Percentiles rank a stretch among this genome's conserved stretches.
These are phyloP conservation scores for Skeletonema marinoi DNA, from an alignment of 108 stramenopile species.

Conservation along the genomic window DNA sequence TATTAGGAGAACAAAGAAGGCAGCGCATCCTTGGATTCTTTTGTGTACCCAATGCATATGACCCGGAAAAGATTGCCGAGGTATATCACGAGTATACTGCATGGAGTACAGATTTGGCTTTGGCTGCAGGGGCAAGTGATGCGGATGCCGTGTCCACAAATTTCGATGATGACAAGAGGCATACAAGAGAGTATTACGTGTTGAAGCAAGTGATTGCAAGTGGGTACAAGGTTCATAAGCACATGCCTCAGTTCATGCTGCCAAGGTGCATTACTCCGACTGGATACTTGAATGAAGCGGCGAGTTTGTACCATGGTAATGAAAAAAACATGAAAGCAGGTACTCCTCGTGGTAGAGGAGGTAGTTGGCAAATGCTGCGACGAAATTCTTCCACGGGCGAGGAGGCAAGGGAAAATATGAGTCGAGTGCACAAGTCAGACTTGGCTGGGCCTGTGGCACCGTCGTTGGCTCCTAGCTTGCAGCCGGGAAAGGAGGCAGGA, in stretches of 20 bases:
- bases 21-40: conserved; percentile 53
- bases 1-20: conserved; percentile 71
- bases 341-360: neutral
- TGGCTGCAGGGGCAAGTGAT: conserved; percentile 81
- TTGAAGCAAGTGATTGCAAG: conserved; percentile 64
- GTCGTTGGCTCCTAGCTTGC: conserved; percentile 21
- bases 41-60: conserved; percentile 39
- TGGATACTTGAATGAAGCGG: conserved; percentile 43
- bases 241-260: conserved; percentile 55
- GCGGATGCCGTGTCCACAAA: conserved; percentile 74
- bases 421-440: conserved; percentile 18
- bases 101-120: conserved; percentile 80
- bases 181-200: conserved; percentile 78
- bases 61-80: conserved; percentile 74
- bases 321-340: neutral
- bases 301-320: conserved; percentile 13
- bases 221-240: conserved; percentile 46
- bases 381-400: conserved; percentile 13
- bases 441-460: conserved; percentile 40
- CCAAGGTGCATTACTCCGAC: conserved; percentile 45
- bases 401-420: conserved; percentile 46
- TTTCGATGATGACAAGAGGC: conserved; percentile 74
- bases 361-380: conserved; percentile 5
- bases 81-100: conserved; percentile 74
- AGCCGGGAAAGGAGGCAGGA: conserved; percentile 1